These are phyloP conservation scores for Apiospora sp. DNA, from an alignment of 2,329 filamentous ascomycete species.

Conservation along the genomic window DNA sequence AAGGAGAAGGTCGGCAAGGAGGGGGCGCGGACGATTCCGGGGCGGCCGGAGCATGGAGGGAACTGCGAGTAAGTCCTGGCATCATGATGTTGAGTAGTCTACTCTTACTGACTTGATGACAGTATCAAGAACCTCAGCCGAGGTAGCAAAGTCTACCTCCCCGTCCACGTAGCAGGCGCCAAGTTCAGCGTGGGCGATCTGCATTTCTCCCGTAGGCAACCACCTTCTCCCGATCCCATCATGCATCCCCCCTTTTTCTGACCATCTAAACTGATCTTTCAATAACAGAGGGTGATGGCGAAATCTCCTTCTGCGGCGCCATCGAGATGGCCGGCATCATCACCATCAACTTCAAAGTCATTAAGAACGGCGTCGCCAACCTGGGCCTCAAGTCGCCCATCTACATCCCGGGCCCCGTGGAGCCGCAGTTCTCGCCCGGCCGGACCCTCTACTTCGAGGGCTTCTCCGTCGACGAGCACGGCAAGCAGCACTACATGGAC, in stretches of 20 bases:
- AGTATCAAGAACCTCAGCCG: slow-evolving; percentile 82
- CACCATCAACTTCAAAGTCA: slow-evolving; percentile 87
- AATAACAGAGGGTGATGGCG: slow-evolving; percentile 77
- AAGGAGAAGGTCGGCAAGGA: slow-evolving; percentile 76
- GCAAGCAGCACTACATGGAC: slow-evolving; percentile 90
- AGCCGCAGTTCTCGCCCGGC: slow-evolving; percentile 86
- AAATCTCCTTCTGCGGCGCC: slow-evolving; percentile 87
- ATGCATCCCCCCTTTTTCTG: no score
- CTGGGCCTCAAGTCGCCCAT: slow-evolving; percentile 83
- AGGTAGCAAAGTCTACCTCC: slow-evolving; percentile 84
- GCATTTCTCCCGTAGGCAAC: slow-evolving; percentile 83
- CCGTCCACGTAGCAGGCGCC: slow-evolving; percentile 84
- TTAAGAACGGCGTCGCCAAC: slow-evolving; percentile 80
- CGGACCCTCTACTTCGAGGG: slow-evolving; percentile 87
- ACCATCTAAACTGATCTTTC: no score
- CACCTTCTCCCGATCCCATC: no score
- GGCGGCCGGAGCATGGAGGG: slow-evolving; percentile 85
- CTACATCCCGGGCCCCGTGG: slow-evolving; percentile 85
- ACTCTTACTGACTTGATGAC: slow-evolving; percentile 29
- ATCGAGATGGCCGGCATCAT: slow-evolving; percentile 96
- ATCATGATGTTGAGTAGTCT: neutral
- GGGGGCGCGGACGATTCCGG: slow-evolving; percentile 85
- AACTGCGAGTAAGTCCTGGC: slow-evolving; percentile 71
- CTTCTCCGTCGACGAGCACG: slow-evolving; percentile 86
- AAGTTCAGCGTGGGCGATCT: slow-evolving; percentile 92